Evolutionary conservation across 192 early-diverging fungal genomes (phyloP).

Genomic region (Hyaloraphidium curvatum): DNA sequence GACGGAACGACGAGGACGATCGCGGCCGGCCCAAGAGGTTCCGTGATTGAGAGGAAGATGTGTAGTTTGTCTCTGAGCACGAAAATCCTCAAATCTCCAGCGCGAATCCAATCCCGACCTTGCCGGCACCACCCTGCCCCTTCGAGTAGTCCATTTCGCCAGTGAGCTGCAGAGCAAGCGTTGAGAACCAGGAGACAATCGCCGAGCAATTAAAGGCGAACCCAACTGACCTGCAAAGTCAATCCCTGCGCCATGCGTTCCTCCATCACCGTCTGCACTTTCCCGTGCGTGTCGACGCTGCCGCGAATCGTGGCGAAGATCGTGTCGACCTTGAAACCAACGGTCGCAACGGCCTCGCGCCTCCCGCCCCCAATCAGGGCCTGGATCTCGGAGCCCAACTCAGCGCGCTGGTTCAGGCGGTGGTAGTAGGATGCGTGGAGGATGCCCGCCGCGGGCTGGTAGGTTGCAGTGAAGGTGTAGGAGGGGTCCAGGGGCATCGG

Average conservation of each 20-base stretch:
- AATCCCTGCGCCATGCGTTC: constrained; percentile 90
- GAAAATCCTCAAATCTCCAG: too few relatives aligned
- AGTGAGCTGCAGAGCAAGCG: constrained; percentile 19
- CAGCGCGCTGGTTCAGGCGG: constrained; percentile 78
- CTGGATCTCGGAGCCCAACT: constrained; percentile 82
- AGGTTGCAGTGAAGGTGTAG: constrained; percentile 29
- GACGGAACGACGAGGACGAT: too few relatives aligned
- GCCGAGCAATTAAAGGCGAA: not conserved
- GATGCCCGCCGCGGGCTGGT: constrained; percentile 22
- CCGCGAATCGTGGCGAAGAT: constrained; percentile 76
- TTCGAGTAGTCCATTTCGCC: constrained; percentile 96
- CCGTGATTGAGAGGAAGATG: too few relatives aligned
- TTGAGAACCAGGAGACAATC: constrained; percentile 7
- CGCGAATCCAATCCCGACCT: not conserved
- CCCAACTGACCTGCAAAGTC: constrained; percentile 50
- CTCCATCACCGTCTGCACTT: constrained; percentile 72
- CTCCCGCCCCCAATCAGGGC: constrained; percentile 40
- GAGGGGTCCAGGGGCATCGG: constrained; percentile 28
- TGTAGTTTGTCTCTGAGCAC: too few relatives aligned
- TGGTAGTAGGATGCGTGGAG: constrained; percentile 76
- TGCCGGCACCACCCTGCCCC: constrained; percentile 6
- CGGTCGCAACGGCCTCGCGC: constrained; percentile 76
- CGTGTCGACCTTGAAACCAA: constrained; percentile 97
- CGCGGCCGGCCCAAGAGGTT: too few relatives aligned
- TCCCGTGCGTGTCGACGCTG: constrained; percentile 77